A percentile compares a stretch with the other conserved stretches of the same genome.
phyloP scores from a whole-genome alignment of 306 rosid species.

The Cucurbita ficifolia region DNA sequence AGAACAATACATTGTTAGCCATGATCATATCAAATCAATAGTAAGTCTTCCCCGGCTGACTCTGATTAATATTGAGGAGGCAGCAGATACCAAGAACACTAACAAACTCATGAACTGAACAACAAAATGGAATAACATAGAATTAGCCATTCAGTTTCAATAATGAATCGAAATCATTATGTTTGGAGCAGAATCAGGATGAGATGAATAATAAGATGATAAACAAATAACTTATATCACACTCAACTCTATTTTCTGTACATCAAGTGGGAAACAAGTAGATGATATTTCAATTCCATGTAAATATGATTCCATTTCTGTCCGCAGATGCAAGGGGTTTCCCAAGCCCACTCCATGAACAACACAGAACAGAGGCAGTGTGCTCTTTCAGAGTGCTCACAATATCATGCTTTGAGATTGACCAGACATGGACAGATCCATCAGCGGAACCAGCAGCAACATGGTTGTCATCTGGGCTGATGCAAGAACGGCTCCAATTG shows the following conservation, averaged over 20 bases:
- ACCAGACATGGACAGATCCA: constrained; percentile 81
- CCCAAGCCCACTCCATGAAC: constrained; percentile 82
- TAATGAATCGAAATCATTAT: neutral
- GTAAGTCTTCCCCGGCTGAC: no score
- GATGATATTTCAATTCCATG: constrained; percentile 40
- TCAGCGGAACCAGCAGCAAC: constrained; percentile 92
- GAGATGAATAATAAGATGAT: neutral
- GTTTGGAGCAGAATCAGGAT: neutral
- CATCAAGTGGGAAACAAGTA: neutral
- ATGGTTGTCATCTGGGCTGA: constrained; percentile 84
- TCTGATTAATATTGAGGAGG: no score
- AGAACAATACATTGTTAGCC: no score
- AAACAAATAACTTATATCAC: neutral
- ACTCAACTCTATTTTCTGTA: neutral
- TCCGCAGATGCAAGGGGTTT: constrained; percentile 87
- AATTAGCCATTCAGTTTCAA: neutral
- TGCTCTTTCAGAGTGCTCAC: constrained; percentile 77
- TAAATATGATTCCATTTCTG: constrained; percentile 67
- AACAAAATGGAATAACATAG: neutral
- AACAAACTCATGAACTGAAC: neutral
- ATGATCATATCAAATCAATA: no score
- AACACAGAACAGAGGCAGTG: constrained; percentile 64
- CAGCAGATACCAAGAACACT: neutral
- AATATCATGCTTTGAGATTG: constrained; percentile 52
- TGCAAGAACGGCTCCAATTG: constrained; percentile 94